These are phyloP conservation scores for Nannizzia gypsea DNA, from an alignment of 2,329 filamentous ascomycete species.

Conservation along the genomic window DNA sequence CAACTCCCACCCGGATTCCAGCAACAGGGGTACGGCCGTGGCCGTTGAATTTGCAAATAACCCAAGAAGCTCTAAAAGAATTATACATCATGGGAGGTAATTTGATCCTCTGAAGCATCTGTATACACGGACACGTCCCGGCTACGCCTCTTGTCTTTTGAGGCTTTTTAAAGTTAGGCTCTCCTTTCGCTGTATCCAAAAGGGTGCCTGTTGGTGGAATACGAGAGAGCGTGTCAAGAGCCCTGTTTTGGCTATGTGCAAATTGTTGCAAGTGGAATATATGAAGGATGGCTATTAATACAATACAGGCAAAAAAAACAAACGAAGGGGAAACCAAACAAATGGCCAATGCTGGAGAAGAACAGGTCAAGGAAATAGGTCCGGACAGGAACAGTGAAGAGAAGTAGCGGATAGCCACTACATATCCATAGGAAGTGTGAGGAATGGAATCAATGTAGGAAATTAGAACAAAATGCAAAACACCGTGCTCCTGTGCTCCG, in stretches of 20 bases:
- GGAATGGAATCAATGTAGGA: neutral
- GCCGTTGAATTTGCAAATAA: constrained; percentile 21
- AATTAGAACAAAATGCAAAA: neutral
- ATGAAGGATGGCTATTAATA: neutral
- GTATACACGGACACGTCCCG: neutral
- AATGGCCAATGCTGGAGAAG: neutral
- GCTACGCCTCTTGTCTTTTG: neutral
- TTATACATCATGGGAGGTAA: neutral
- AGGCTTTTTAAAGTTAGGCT: neutral
- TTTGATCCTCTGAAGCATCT: neutral
- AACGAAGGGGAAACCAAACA: neutral
- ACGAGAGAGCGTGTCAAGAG: neutral
- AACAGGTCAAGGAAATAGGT: neutral
- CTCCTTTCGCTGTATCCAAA: neutral
- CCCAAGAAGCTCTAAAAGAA: too few relatives aligned
- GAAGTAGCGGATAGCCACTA: neutral
- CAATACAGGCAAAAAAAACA: neutral
- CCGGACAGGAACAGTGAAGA: neutral
- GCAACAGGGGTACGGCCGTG: constrained; percentile 28
- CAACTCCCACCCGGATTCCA: constrained; percentile 35
- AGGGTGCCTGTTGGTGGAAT: neutral
- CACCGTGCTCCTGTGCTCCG: neutral
- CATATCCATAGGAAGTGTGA: neutral
- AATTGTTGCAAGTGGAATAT: neutral
- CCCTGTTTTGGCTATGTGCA: neutral